A percentile compares a stretch with the other conserved stretches of the same genome.
Evolutionary conservation across 2,329 filamentous ascomycete species (phyloP).

Genomic region (Elsinoe ampelina): DNA sequence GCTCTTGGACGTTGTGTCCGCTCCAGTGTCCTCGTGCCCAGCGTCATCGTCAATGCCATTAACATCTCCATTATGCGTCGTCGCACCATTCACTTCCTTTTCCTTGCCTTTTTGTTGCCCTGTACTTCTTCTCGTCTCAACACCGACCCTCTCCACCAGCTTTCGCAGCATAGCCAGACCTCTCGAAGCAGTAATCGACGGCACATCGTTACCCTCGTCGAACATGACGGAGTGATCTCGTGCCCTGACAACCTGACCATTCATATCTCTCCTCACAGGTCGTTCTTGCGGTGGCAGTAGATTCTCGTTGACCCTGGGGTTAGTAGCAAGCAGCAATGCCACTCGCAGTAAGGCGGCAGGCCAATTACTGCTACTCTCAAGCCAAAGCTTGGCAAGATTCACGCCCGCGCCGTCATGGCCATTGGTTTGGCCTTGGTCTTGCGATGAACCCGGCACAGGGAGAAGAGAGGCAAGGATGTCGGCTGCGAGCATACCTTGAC

Average conservation of each 20-base stretch:
- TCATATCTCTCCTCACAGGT: slow-evolving; percentile 23
- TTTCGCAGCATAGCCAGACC: slow-evolving; percentile 39
- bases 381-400: slow-evolving; percentile 66
- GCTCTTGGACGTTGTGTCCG: neutral
- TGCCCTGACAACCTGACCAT: slow-evolving; percentile 26
- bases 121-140: neutral
- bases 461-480: slow-evolving; percentile 76
- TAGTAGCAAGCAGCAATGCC: slow-evolving; percentile 54
- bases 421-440: neutral
- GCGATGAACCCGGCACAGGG: slow-evolving; percentile 5
- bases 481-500: slow-evolving; percentile 77
- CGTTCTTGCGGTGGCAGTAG: neutral
- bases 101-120: neutral
- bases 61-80: neutral
- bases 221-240: slow-evolving; percentile 17
- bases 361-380: slow-evolving; percentile 75
- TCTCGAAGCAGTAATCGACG: slow-evolving; percentile 32
- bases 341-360: slow-evolving; percentile 69
- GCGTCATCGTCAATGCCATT: neutral
- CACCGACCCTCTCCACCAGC: slow-evolving; percentile 35
- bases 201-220: slow-evolving; percentile 9
- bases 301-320: slow-evolving; percentile 13
- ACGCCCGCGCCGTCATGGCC: slow-evolving; percentile 15
- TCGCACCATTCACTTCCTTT: neutral
- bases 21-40: too few relatives aligned